phyloP scores from a whole-genome alignment of 2,329 filamentous ascomycete species.

The Monosporascus sp. region DNA sequence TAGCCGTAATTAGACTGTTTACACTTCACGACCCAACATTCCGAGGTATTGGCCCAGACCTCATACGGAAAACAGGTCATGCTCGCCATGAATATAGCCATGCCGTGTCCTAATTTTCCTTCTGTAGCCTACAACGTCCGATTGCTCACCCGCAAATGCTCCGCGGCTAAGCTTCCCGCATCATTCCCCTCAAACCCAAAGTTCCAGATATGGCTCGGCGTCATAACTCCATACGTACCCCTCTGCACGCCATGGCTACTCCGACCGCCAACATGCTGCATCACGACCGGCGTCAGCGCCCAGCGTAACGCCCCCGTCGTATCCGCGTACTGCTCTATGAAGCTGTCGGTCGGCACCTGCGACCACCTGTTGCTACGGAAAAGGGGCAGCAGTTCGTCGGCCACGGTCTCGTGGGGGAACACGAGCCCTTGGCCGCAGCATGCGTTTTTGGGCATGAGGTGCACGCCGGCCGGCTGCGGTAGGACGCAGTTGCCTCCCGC shows the following conservation, averaged over 20 bases:
- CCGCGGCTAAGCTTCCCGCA: not conserved
- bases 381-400: conserved; percentile 14
- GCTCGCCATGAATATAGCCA: too few relatives aligned
- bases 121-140: too few relatives aligned
- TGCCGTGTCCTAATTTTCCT: too few relatives aligned
- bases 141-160: not conserved
- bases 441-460: conserved; percentile 18
- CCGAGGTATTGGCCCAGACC: too few relatives aligned
- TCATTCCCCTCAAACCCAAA: not conserved
- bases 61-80: too few relatives aligned
- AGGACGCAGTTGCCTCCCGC: conserved; percentile 18
- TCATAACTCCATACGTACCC: not conserved
- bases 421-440: conserved; percentile 22
- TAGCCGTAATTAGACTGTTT: not conserved
- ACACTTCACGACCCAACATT: too few relatives aligned
- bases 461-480: conserved; percentile 13
- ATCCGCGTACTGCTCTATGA: conserved; percentile 18
- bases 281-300: conserved; percentile 20
- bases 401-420: conserved; percentile 14
- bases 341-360: conserved; percentile 17
- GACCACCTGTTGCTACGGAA: conserved; percentile 11
- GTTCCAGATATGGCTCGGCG: not conserved
- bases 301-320: conserved; percentile 12
- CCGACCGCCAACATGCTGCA: conserved; percentile 22
- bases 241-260: conserved; percentile 16